Percentiles rank a stretch among this genome's conserved stretches.
These are phyloP conservation scores for Schizopora paradoxa DNA, from an alignment of 1,284 basidiomycete species.

Conservation along the genomic window DNA sequence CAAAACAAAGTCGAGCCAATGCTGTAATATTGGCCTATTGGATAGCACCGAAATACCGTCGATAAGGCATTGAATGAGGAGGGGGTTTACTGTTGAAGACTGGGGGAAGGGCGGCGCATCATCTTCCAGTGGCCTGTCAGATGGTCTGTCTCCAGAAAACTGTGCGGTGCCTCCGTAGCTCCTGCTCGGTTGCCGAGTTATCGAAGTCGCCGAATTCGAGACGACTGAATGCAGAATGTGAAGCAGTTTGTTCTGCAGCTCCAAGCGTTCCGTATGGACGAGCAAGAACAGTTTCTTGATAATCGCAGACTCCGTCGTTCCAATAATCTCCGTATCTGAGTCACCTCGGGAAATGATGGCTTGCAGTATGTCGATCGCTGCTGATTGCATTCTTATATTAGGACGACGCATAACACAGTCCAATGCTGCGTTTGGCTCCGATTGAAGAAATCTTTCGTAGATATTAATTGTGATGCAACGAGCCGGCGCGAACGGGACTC, in stretches of 20 bases:
- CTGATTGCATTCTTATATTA: slow-evolving; percentile 68
- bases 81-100: slow-evolving; percentile 51
- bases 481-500: slow-evolving; percentile 21
- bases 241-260: slow-evolving; percentile 89
- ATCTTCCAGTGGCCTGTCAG: slow-evolving; percentile 14
- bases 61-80: slow-evolving; percentile 73
- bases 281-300: slow-evolving; percentile 73
- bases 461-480: neutral
- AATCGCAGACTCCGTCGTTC: slow-evolving; percentile 65
- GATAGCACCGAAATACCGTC: slow-evolving; percentile 69
- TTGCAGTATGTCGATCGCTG: slow-evolving; percentile 78
- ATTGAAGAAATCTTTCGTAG: slow-evolving; percentile 58
- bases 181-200: slow-evolving; percentile 21
- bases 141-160: slow-evolving; percentile 29
- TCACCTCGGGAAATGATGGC: slow-evolving; percentile 77
- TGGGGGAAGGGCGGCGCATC: slow-evolving; percentile 15
- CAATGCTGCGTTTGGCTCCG: slow-evolving; percentile 56
- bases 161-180: slow-evolving; percentile 27
- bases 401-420: slow-evolving; percentile 49
- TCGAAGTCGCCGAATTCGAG: slow-evolving; percentile 41
- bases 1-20: slow-evolving; percentile 95
- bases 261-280: slow-evolving; percentile 64
- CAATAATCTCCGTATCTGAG: slow-evolving; percentile 52
- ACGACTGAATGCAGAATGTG: slow-evolving; percentile 87
- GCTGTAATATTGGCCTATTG: slow-evolving; percentile 81